Evolutionary conservation across 805 yeast genomes (phyloP), one percentile per base, ranked within the genome.

Genomic region (Pichia occidentalis): DNA sequence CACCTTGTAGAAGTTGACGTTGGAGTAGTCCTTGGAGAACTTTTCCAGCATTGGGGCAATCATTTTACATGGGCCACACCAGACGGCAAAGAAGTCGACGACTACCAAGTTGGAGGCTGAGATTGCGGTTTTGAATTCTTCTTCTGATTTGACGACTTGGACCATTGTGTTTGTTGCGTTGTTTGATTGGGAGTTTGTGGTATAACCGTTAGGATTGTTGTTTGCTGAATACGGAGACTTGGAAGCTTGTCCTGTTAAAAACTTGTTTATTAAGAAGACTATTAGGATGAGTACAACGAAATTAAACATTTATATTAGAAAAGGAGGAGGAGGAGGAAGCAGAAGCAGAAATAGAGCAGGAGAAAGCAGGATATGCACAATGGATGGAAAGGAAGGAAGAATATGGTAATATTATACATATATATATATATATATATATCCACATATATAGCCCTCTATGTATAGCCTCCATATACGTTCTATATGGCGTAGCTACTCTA

Each of bases 61-160:
- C 78, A 85, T 85, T 75, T 90, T 92, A 73, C 98, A 90, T 46
- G 98, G 97, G 52, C 97, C 97, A 67, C 98, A 90, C 97, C 97
- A 92, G 45, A 88, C 78, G 54, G 97, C 97, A 59, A 76, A 88
- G 71, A 90, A 92, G 70, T 92, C 97, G 51, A 92, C 85, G 52
- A 92, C 88, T 51, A 86, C 88, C 57, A 86, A 71, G 53, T 82
- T 84, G 28, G 46, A 24, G 50, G 74, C 75, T 42, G 63, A 52
- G 56, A 81, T 73, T 49, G 79, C 81, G 43, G 70, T 67, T 38
- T 74, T 66, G 73, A 88, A 90, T 61, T 87, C 88, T 25, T 50
- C 60, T 36, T 52, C 52, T 24, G 62, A 48, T 38, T 47, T 43
- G 43, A 80, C 61, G 53, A 66, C 71, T 51, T 65, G 47, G 49